Base-by-base conservation (phyloP, 179 eudicot genomes). In the Silene coronaria region DNA sequence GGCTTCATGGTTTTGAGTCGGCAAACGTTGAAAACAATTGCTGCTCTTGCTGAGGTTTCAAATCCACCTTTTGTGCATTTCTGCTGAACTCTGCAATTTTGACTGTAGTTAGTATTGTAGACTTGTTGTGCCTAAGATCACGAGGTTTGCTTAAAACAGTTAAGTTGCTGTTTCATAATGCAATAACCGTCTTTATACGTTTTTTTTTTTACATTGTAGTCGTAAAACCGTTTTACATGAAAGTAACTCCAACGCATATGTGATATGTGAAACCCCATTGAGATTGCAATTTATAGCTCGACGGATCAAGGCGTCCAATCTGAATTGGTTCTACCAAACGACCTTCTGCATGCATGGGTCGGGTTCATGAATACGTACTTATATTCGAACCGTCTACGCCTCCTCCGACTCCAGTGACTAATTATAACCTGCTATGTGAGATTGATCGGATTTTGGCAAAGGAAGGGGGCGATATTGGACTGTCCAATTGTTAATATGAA, bases 1-100 rank as follows among this genome's bases (percentile, higher is more conserved):
- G 88, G 67, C 62, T 82, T 67, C 80, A 11, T n/a, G 64, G 59
- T 59, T 73, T 42, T 84, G 80, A 73, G 65, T 46, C 22, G 17
- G 23, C 23, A 48, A 55, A 24, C 24, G n/a, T 6, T 60, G 3
- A 13, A 4, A 14, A 28, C 26, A 11, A 36, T 3, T 53, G 24
- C n/a, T 42, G 68, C 42, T 32, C 19, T 22, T 8, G 22, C 17
- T 2, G 6, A 74, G 32, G 32, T 36, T 73, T 61, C 26, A 26
- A 10, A 23, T 61, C 61, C 17, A 36, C 0, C 6, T 53, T 51
- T 75, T 12, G 9, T 58, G 46, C 79, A 69, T 10, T 67, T 67
- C 58, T 48, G 12, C 53, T 1, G 11, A 59, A 10, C 45, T 59
- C 7, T 6, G 2, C 32, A 77, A 45, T 70, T 60, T 77, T 28